Percentiles rank a stretch among this genome's conserved stretches.
These are phyloP conservation scores for Oryza meridionalis DNA, from an alignment of 176 grass and related monocot genomes.

Conservation along the genomic window DNA sequence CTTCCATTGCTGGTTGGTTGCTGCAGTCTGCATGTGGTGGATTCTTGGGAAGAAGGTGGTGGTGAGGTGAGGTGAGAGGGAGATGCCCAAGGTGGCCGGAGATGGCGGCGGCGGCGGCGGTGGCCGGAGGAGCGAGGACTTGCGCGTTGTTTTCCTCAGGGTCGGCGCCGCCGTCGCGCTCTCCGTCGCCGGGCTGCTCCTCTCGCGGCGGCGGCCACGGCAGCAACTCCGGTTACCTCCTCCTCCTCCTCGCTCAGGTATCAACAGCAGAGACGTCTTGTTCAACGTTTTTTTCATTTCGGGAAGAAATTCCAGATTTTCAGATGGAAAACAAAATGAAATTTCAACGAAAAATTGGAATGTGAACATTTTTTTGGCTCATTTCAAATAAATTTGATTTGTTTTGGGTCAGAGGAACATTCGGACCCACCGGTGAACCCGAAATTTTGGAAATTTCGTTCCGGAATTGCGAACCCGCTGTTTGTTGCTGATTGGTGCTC, in stretches of 20 bases:
- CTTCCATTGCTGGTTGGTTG: not conserved
- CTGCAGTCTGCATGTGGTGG: slow-evolving; percentile 26
- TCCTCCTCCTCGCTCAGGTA: slow-evolving; percentile 44
- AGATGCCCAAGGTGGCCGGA: slow-evolving; percentile 43
- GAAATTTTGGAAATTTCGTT: not conserved
- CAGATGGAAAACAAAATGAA: no score
- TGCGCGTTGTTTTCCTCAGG: slow-evolving; percentile 59
- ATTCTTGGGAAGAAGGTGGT: slow-evolving; percentile 30
- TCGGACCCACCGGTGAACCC: no score
- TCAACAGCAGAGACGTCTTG: not conserved
- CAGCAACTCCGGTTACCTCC: slow-evolving; percentile 44
- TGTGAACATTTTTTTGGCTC: not conserved
- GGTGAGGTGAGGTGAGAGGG: slow-evolving; percentile 4
- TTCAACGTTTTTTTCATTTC: no score
- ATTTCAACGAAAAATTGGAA: not conserved
- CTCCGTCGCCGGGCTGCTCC: slow-evolving; percentile 66
- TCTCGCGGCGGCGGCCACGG: slow-evolving; percentile 51
- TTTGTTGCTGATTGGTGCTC: not conserved
- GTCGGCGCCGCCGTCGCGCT: slow-evolving; percentile 61
- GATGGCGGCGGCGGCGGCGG: slow-evolving; percentile 30
- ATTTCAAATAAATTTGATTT: not conserved
- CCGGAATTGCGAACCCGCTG: not conserved
- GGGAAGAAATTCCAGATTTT: no score
- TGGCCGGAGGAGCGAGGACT: slow-evolving; percentile 34
- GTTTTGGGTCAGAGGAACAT: not conserved